phyloP scores from a whole-genome alignment of 2,329 filamentous ascomycete species.

The Neobulgaria alba region DNA sequence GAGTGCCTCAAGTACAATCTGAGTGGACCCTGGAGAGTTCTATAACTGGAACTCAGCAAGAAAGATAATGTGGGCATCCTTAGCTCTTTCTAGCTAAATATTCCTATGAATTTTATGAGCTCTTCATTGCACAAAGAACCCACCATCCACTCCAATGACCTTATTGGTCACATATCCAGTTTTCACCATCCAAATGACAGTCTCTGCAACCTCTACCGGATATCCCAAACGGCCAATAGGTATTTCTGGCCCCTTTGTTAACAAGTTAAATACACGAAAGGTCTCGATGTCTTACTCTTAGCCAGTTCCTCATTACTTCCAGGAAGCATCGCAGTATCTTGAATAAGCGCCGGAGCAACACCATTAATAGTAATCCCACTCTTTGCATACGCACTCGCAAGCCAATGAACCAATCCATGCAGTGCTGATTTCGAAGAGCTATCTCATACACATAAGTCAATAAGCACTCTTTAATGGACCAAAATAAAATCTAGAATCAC shows the following conservation, averaged over 20 bases:
- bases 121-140: constrained; percentile 29
- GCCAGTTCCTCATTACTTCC: constrained; percentile 23
- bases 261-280: constrained; percentile 15
- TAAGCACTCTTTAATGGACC: background rate
- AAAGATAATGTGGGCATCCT: too few species aligned
- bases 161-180: constrained; percentile 39
- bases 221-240: constrained; percentile 37
- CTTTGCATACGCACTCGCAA: constrained; percentile 34
- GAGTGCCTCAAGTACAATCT: too few species aligned
- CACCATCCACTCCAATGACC: constrained; percentile 34
- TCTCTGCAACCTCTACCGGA: constrained; percentile 39
- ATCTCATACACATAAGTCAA: background rate
- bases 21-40: too few species aligned
- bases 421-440: constrained; percentile 34
- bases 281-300: constrained; percentile 30
- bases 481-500: background rate
- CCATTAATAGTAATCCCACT: constrained; percentile 40
- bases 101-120: too few species aligned
- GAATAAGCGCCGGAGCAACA: constrained; percentile 39
- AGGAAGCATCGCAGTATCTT: constrained; percentile 37
- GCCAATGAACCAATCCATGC: constrained; percentile 39
- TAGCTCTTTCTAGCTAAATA: too few species aligned
- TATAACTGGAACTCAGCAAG: too few species aligned
- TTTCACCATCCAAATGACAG: constrained; percentile 38
- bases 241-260: constrained; percentile 26